phyloP scores from a whole-genome alignment of 192 early-diverging fungal species.

The Glomus cerebriforme region DNA sequence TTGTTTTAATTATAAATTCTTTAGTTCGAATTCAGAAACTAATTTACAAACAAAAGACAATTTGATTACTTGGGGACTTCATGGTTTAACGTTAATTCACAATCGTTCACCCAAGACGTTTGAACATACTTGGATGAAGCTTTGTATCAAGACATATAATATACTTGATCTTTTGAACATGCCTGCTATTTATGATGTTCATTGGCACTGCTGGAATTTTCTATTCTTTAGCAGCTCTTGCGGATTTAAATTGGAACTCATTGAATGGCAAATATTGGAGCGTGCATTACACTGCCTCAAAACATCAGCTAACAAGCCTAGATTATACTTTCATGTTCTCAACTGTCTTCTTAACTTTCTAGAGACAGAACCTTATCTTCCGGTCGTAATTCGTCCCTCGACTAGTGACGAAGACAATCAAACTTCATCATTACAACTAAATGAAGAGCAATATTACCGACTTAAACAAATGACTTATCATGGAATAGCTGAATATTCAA shows the following conservation, averaged over 20 bases:
- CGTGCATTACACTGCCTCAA: background rate
- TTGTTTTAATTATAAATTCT: background rate
- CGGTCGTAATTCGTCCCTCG: background rate
- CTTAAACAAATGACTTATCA: slow-evolving; percentile 4
- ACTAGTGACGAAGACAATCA: background rate
- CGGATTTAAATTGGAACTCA: background rate
- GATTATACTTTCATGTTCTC: background rate
- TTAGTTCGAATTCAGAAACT: background rate
- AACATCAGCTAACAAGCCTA: background rate
- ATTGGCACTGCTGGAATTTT: slow-evolving; percentile 3
- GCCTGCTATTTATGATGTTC: background rate
- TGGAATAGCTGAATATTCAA: background rate
- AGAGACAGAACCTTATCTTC: slow-evolving; percentile 6
- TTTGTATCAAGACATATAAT: background rate
- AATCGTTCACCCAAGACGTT: background rate
- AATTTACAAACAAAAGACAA: background rate
- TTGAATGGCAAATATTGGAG: background rate
- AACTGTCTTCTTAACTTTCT: slow-evolving; percentile 6
- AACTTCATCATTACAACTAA: background rate
- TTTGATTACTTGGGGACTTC: slow-evolving; percentile 6
- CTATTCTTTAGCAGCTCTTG: background rate
- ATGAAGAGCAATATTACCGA: background rate
- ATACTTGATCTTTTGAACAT: background rate
- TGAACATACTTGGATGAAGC: background rate
- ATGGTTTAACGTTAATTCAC: background rate